A percentile compares a stretch with the other conserved stretches of the same genome.
Evolutionary conservation across 2,329 filamentous ascomycete species (phyloP).

Genomic region (Epichloe coenophiala): DNA sequence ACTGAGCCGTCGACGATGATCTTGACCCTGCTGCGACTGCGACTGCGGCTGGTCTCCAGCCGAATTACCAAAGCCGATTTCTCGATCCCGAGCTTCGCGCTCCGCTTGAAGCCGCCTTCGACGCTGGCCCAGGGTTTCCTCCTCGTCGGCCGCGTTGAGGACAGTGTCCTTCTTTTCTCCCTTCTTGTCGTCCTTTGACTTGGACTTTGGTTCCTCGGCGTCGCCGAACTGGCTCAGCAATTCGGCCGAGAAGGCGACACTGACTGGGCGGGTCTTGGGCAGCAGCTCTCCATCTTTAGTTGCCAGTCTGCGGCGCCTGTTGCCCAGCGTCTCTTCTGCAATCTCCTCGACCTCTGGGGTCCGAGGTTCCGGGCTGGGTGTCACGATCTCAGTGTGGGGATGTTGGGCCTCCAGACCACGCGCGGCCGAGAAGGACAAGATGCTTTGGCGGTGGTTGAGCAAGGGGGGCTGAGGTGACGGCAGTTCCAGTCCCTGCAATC

Average conservation of each 20-base stretch:
- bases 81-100: constrained; percentile 47
- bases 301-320: constrained; percentile 51
- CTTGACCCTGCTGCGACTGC: constrained; percentile 10
- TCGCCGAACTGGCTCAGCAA: constrained; percentile 52
- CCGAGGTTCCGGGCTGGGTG: constrained; percentile 10
- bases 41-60: constrained; percentile 8
- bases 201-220: constrained; percentile 26
- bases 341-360: constrained; percentile 43
- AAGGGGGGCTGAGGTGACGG: constrained; percentile 18
- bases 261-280: constrained; percentile 42
- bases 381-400: background rate
- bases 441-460: constrained; percentile 28
- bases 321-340: constrained; percentile 52
- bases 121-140: constrained; percentile 69
- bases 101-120: constrained; percentile 60
- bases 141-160: constrained; percentile 27
- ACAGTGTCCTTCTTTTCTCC: constrained; percentile 30
- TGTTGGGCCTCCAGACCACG: constrained; percentile 1
- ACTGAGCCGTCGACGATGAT: constrained; percentile 25
- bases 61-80: constrained; percentile 29
- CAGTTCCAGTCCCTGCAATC: constrained; percentile 52
- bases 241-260: constrained; percentile 53
- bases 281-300: constrained; percentile 39
- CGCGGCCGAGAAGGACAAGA: constrained; percentile 26
- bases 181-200: constrained; percentile 9